Percentiles rank a stretch among this genome's conserved stretches.
These are phyloP conservation scores for Papiliotrema flavescens DNA, from an alignment of 1,284 basidiomycete species.

Conservation along the genomic window DNA sequence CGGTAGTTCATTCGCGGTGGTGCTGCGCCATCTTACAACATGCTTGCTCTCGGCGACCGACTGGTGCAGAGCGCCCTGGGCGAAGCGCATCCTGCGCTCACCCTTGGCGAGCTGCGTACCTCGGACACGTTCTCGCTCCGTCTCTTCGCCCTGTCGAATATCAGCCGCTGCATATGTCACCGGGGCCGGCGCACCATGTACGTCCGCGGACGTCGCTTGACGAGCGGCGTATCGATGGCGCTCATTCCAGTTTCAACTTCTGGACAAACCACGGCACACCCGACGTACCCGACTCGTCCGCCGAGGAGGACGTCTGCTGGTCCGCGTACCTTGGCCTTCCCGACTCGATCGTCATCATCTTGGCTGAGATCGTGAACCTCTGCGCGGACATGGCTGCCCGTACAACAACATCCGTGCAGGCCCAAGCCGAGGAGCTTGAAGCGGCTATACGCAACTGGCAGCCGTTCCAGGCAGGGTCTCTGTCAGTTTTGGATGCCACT, in stretches of 20 bases:
- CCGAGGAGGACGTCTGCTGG: conserved; percentile 23
- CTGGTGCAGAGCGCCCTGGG: conserved; percentile 19
- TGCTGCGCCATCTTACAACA: conserved; percentile 24
- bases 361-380: conserved; percentile 30
- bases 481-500: conserved; percentile 12
- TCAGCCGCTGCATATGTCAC: conserved; percentile 30
- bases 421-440: conserved; percentile 25
- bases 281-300: background rate
- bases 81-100: conserved; percentile 14
- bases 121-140: conserved; percentile 22
- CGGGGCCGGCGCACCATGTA: conserved; percentile 22
- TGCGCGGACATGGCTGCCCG: conserved; percentile 17
- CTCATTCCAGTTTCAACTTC: conserved; percentile 17
- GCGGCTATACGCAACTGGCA: conserved; percentile 17
- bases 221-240: background rate
- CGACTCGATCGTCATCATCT: conserved; percentile 27
- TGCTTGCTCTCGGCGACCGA: conserved; percentile 28
- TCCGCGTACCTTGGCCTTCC: conserved; percentile 33
- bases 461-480: conserved; percentile 7
- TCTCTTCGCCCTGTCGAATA: conserved; percentile 25
- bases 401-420: conserved; percentile 9
- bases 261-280: conserved; percentile 9
- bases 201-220: conserved; percentile 1
- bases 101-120: conserved; percentile 16
- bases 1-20: conserved; percentile 24